Conservation (phyloP, 1,284 basidiomycete genomes). For the Ceratobasidium sp. region DNA sequence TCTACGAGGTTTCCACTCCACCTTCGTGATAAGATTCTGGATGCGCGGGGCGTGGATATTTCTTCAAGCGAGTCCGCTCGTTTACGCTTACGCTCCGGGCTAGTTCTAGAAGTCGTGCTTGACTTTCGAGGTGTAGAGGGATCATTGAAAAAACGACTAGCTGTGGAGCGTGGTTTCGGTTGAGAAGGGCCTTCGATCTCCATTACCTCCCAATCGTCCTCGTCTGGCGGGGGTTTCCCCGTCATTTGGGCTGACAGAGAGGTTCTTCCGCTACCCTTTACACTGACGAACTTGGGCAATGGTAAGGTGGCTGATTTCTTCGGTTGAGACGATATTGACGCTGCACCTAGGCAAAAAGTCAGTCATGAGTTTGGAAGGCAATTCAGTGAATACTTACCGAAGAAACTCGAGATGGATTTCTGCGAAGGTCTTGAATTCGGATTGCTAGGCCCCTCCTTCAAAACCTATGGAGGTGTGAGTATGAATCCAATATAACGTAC, state of each 20-base stretch:
- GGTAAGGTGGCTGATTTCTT: conserved; percentile 14
- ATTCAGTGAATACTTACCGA: background rate
- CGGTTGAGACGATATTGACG: conserved; percentile 42
- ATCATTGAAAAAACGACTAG: conserved; percentile 37
- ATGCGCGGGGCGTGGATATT: conserved; percentile 34
- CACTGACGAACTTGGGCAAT: conserved; percentile 10
- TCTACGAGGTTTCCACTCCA: conserved; percentile 38
- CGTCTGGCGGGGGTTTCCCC: conserved; percentile 9
- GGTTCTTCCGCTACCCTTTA: conserved; percentile 30
- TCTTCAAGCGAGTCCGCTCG: conserved; percentile 52
- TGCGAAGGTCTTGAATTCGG: conserved; percentile 50
- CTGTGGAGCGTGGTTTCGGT: background rate
- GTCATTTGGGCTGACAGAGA: conserved; percentile 25
- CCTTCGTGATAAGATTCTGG: conserved; percentile 42
- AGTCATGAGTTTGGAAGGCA: conserved; percentile 24
- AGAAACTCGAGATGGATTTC: conserved; percentile 38
- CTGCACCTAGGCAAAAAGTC: conserved; percentile 26
- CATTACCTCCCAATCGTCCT: conserved; percentile 36
- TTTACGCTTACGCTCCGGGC: conserved; percentile 50
- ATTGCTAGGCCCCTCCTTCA: conserved; percentile 62
- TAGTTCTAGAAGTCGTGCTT: conserved; percentile 49
- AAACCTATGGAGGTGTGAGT: conserved; percentile 47
- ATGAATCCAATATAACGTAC: no score
- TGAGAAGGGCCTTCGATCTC: conserved; percentile 21
- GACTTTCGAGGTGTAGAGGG: conserved; percentile 36